These are phyloP conservation scores for Candida buenavistaensis DNA, from an alignment of 1,139 yeast species.

Conservation along the genomic window DNA sequence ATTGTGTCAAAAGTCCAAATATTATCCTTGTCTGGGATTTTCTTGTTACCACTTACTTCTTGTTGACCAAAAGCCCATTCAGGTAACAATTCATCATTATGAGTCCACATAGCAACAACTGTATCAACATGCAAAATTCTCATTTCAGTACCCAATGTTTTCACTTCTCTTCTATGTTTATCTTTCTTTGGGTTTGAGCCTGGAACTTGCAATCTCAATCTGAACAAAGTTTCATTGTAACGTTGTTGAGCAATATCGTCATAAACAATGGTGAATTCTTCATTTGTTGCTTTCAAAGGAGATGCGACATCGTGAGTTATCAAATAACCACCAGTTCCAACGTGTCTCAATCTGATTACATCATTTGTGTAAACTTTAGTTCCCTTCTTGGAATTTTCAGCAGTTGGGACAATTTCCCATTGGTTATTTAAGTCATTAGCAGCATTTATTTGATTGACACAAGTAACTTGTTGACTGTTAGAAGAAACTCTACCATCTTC, in stretches of 20 bases:
- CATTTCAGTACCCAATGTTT: constrained; percentile 69
- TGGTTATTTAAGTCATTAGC: constrained; percentile 63
- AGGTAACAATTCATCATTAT: constrained; percentile 75
- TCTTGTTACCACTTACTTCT: constrained; percentile 94
- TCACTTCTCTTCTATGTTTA: constrained; percentile 49
- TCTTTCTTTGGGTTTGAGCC: constrained; percentile 37
- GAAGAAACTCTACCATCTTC: constrained; percentile 97
- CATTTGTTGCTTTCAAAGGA: constrained; percentile 87
- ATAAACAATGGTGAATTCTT: constrained; percentile 78
- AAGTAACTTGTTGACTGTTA: constrained; percentile 93
- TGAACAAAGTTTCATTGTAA: constrained; percentile 77
- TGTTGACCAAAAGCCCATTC: constrained; percentile 94
- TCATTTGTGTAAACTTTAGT: constrained; percentile 53
- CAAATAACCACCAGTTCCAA: constrained; percentile 74
- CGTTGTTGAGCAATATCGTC: constrained; percentile 49
- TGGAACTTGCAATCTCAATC: constrained; percentile 53
- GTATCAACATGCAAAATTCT: constrained; percentile 82
- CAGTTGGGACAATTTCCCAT: constrained; percentile 83
- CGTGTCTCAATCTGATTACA: constrained; percentile 75
- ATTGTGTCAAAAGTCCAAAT: constrained; percentile 80
- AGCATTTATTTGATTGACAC: constrained; percentile 50
- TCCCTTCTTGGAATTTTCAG: constrained; percentile 32
- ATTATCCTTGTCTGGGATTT: constrained; percentile 64
- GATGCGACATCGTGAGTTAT: constrained; percentile 97
- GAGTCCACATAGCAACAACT: constrained; percentile 94